Evolutionary conservation across 2,329 filamentous ascomycete species (phyloP).

Genomic region (Cladosporium sp.): DNA sequence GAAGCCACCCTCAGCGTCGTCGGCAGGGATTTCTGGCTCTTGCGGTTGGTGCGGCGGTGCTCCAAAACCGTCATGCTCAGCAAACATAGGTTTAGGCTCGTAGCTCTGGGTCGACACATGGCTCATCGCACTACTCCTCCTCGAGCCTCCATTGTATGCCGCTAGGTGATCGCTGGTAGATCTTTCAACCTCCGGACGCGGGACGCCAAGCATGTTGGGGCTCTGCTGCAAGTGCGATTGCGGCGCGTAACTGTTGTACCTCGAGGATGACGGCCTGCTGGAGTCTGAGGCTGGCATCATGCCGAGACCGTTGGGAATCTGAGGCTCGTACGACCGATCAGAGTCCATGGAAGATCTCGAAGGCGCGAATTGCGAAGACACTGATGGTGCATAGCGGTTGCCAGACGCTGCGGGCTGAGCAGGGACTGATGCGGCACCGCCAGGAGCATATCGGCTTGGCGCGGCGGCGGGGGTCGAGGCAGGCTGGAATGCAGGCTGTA

Average conservation of each 20-base stretch:
- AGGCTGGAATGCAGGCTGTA: slow-evolving; percentile 18
- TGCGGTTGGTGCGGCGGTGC: not conserved
- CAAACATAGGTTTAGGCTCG: slow-evolving; percentile 26
- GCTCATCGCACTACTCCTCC: slow-evolving; percentile 8
- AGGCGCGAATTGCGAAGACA: slow-evolving; percentile 15
- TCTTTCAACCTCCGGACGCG: slow-evolving; percentile 21
- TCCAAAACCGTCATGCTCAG: slow-evolving; percentile 20
- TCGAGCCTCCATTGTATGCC: slow-evolving; percentile 20
- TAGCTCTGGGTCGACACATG: slow-evolving; percentile 22
- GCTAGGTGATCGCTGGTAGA: slow-evolving; percentile 28
- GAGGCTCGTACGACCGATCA: slow-evolving; percentile 20
- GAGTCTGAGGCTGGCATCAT: slow-evolving; percentile 7
- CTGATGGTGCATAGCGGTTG: slow-evolving; percentile 12
- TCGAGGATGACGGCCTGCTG: slow-evolving; percentile 21
- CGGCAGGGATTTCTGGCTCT: not conserved
- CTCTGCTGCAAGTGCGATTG: slow-evolving; percentile 10
- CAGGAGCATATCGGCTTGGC: slow-evolving; percentile 29
- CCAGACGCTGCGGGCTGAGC: slow-evolving; percentile 4
- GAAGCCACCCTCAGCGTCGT: slow-evolving; percentile 11
- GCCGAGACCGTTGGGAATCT: slow-evolving; percentile 7
- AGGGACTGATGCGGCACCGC: slow-evolving; percentile 20
- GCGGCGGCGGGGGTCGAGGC: slow-evolving; percentile 17
- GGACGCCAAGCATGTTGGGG: slow-evolving; percentile 21
- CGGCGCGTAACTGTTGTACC: slow-evolving; percentile 26
- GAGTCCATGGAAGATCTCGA: slow-evolving; percentile 38